A percentile compares a stretch with the other conserved stretches of the same genome.
phyloP scores from a whole-genome alignment of 352 stramenopile genomes.

The Nothophytophthora sp. region DNA sequence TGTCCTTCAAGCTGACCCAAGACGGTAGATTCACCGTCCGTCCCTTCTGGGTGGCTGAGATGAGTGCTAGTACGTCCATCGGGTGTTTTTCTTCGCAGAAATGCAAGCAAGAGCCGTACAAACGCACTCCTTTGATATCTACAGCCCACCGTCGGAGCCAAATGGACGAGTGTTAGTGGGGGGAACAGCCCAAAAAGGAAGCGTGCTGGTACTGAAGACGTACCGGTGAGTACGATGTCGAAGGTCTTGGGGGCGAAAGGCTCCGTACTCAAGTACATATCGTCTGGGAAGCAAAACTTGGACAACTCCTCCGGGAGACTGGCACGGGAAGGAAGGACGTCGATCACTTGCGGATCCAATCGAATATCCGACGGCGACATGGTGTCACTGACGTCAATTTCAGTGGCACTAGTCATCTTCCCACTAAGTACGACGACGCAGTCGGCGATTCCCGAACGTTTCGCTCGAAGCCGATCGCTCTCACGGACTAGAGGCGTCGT shows the following conservation, averaged over 20 bases:
- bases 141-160: no score
- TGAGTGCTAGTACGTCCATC: constrained; percentile 64
- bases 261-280: constrained; percentile 48
- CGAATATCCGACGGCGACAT: constrained; percentile 42
- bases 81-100: constrained; percentile 65
- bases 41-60: constrained; percentile 44
- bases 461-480: constrained; percentile 10
- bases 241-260: constrained; percentile 44
- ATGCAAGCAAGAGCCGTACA: constrained; percentile 65
- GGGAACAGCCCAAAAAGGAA: neutral
- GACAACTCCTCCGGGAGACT: constrained; percentile 65
- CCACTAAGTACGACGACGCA: constrained; percentile 61
- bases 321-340: constrained; percentile 44
- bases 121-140: constrained; percentile 60
- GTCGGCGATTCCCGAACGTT: constrained; percentile 40
- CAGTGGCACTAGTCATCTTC: constrained; percentile 36
- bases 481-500: constrained; percentile 4
- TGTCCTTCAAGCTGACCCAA: constrained; percentile 72
- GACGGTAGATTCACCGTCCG: constrained; percentile 48
- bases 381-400: constrained; percentile 35
- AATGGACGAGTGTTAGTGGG: no score
- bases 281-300: constrained; percentile 74
- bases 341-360: constrained; percentile 52
- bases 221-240: constrained; percentile 74
- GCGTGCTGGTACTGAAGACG: neutral